These are phyloP conservation scores for Hanseniaspora valbyensis DNA, from an alignment of 805 yeast genomes.

Conservation along the genomic window DNA sequence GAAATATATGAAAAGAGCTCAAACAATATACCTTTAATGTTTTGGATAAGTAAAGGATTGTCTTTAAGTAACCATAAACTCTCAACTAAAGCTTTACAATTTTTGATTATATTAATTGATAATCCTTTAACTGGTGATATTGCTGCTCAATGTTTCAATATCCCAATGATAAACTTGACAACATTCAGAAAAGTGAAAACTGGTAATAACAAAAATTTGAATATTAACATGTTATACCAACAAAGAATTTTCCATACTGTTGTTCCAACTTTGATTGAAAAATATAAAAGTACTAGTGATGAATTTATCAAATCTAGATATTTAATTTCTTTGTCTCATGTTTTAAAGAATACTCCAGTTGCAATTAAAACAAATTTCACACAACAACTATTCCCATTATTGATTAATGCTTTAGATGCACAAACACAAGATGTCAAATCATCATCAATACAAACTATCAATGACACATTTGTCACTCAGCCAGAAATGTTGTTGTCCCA, in stretches of 20 bases:
- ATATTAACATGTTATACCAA: constrained; percentile 59
- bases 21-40: constrained; percentile 34
- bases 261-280: constrained; percentile 44
- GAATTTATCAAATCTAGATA: constrained; percentile 37
- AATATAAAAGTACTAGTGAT: constrained; percentile 30
- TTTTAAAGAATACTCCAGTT: constrained; percentile 54
- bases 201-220: constrained; percentile 35
- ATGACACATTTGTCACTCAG: constrained; percentile 46
- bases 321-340: constrained; percentile 53
- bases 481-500: constrained; percentile 43
- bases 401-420: constrained; percentile 51
- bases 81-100: constrained; percentile 29
- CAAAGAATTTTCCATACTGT: constrained; percentile 62
- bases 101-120: constrained; percentile 31
- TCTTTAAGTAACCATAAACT: constrained; percentile 43
- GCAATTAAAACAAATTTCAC: constrained; percentile 57
- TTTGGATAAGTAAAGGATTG: constrained; percentile 68
- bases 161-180: constrained; percentile 57
- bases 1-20: constrained; percentile 25
- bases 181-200: constrained; percentile 42
- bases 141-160: constrained; percentile 48
- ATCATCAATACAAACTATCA: constrained; percentile 52
- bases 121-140: constrained; percentile 28
- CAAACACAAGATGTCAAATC: constrained; percentile 39
- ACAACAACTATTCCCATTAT: constrained; percentile 53